phyloP scores from a whole-genome alignment of 768 basidiomycete genomes.

The Podaxis rugospora region DNA sequence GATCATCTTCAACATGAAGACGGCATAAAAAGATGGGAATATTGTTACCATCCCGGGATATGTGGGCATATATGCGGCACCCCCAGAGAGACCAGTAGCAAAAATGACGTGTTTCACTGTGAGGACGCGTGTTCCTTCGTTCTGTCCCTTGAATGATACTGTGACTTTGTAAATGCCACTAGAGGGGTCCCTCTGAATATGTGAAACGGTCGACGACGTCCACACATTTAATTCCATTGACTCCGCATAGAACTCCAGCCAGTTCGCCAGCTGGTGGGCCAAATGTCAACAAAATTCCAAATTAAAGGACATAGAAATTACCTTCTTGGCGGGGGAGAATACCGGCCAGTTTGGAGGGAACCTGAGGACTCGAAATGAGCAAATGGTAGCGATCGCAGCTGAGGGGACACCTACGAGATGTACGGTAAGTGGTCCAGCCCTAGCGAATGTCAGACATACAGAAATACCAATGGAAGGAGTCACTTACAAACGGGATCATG shows the following conservation, averaged over 20 bases:
- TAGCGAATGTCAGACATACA: conserved; percentile 11
- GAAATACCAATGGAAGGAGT: conserved; percentile 12
- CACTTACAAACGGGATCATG: conserved; percentile 49
- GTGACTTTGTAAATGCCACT: neutral
- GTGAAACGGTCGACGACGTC: neutral
- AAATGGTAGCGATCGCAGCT: neutral
- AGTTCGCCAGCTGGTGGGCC: neutral
- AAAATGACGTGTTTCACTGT: conserved; percentile 47
- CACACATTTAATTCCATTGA: neutral
- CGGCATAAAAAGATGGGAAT: neutral
- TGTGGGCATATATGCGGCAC: conserved; percentile 38
- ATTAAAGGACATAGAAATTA: neutral
- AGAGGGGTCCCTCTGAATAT: neutral
- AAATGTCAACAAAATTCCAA: neutral
- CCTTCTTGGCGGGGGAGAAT: neutral
- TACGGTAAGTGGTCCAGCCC: conserved; percentile 40
- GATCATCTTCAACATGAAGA: neutral
- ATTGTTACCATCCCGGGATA: conserved; percentile 35
- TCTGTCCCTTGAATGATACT: neutral
- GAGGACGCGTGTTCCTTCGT: neutral
- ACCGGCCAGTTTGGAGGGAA: neutral
- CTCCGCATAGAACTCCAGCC: neutral
- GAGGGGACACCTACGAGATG: conserved; percentile 40
- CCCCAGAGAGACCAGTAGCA: conserved; percentile 50
- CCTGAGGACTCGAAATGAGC: neutral